Evolutionary conservation across 345 rosid genomes (phyloP), one percentile per base, ranked within the genome.

Genomic region (Lenwebbia sp.): DNA sequence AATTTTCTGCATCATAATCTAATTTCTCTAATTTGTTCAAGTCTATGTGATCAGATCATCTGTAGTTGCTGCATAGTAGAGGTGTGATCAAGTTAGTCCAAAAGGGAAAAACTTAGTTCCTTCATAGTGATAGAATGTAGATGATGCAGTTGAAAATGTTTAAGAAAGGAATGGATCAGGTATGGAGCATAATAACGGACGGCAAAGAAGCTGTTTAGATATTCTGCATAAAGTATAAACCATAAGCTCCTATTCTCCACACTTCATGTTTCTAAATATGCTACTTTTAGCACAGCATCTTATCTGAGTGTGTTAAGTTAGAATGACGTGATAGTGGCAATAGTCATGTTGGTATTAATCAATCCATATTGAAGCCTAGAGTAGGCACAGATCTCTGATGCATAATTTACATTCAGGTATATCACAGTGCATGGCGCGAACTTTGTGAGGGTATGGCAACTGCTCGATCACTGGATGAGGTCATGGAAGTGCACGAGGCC

Each of bases 351-450:
- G 47, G 10, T 25, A 37, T 30, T 37, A 33, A 70, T 70, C 47
- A 70, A 19, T 70, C 13, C 47, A 70, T 37, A 37, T 37, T 37
- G 26, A 37, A 65, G 78, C 13, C 40, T 82, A n/a, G 55, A 82
- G 54, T 33, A 83, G 14, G 4, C 22, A 37, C 12, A 37, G 56
- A 7, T 65, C 50, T 60, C 76, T 85, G 54, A 41, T 28, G 56
- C 30, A 65, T 51, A 49, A 85, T 47, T 57, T 25, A 82, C 84
- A 83, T 85, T 86, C 94, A 97, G 99, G 99, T 97, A 65, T 97
- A 96, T 91, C 99, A 96, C 88, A 95, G 96, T 25, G 96, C 99
- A 9, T 97, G 99, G 99, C 96, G 92, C 54, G 99, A 96, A 89
- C 96, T 97, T 33, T 95, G 98, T 84, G 98, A 95, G 88, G 99